Conservation (phyloP, 371 early-diverging fungal genomes). For the Zychaea mexicana region DNA sequence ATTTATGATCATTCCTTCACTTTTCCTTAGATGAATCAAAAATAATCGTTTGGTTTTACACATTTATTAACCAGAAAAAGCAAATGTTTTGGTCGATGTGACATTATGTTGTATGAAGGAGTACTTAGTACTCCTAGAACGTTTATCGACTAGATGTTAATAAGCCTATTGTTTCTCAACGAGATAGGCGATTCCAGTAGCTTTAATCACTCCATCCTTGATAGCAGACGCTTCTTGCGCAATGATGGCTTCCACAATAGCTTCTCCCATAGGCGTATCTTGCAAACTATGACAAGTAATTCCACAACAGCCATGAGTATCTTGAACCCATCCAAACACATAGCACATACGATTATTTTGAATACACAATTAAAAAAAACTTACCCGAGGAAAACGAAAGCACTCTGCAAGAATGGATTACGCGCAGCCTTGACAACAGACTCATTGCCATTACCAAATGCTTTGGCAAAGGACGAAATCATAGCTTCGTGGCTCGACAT, state of each 20-base stretch:
- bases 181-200: constrained; percentile 17
- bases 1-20: too few relatives aligned
- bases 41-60: too few relatives aligned
- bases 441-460: constrained; percentile 20
- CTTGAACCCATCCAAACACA: too few relatives aligned
- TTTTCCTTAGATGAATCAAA: too few relatives aligned
- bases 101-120: too few relatives aligned
- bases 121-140: too few relatives aligned
- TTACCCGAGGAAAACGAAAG: constrained; percentile 23
- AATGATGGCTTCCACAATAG: constrained; percentile 13
- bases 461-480: constrained; percentile 4
- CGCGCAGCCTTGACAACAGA: neutral
- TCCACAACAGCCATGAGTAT: too few relatives aligned
- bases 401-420: constrained; percentile 17
- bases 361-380: too few relatives aligned
- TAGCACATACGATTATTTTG: too few relatives aligned
- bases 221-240: constrained; percentile 25
- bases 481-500: constrained; percentile 10
- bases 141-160: too few relatives aligned
- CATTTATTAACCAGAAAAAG: too few relatives aligned
- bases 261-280: constrained; percentile 12
- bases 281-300: constrained; percentile 16
- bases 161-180: constrained; percentile 18
- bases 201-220: neutral
- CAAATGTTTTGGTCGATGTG: too few relatives aligned